Base-by-base conservation (phyloP, 768 basidiomycete species). In the Lyophyllum shimeji region DNA sequence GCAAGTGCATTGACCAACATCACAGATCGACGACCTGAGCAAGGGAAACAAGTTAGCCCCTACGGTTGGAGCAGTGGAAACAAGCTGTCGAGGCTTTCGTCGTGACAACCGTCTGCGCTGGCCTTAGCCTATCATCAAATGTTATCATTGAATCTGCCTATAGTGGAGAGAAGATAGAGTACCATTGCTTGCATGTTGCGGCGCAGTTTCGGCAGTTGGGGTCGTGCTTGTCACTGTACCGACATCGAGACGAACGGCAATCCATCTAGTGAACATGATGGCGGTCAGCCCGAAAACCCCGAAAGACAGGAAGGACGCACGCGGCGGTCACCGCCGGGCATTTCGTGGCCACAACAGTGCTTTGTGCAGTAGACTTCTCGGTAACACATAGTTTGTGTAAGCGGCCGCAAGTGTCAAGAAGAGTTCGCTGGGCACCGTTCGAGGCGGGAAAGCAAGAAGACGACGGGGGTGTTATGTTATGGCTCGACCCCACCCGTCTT, bases 321-420 rank as follows among this genome's bases (percentile, higher is more conserved):
- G 12, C 47, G 48, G 17, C 17, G n/a, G 43, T 59, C 61, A 12
- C 46, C 46, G 18, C 52, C 49, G 20, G 58, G 58, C 9, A 18
- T 46, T 15, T 59, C 49, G 37, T 62, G 61, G 18, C 58, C 61
- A 42, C 61, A 62, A 31, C 23, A 34, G 46, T 56, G 43, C 44
- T 44, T 53, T 25, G 53, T 53, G 40, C 55, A 62, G 15, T 51
- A 43, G 25, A 62, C 61, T 57, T 62, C 61, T 54, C 61, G 58
- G 42, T 57, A 53, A 33, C 61, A 62, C 61, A 62, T 62, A 6
- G 23, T 37, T 49, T 4, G 39, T 31, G 6, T 2, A n/a, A 1
- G 15, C 6, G 43, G 23, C 12, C 21, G 23, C 21, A n/a, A 18
- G 12, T 23, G n/a, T 40, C 7, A 5, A 40, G 17, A 9, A 18